phyloP scores from a whole-genome alignment of 2,329 filamentous ascomycete genomes.

The Beauveria pseudobassiana region DNA sequence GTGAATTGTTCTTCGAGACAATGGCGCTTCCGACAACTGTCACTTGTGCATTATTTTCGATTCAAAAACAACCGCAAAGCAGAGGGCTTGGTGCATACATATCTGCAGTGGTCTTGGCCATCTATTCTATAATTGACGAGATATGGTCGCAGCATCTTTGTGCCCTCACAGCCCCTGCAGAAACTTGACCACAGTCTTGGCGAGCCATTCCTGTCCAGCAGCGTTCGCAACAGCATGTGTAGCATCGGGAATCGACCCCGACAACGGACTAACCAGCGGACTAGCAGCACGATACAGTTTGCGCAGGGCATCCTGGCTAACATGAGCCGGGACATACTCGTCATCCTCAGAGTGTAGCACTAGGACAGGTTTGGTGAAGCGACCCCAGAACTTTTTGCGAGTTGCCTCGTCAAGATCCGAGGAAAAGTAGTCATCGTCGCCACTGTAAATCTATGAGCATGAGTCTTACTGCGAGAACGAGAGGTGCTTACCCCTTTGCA shows the following conservation, averaged over 20 bases:
- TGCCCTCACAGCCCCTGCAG: slow-evolving; percentile 23
- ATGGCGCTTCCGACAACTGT: no score
- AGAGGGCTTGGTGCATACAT: no score
- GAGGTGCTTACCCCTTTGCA: slow-evolving; percentile 38
- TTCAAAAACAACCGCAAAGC: no score
- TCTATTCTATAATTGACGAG: no score
- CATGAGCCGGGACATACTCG: slow-evolving; percentile 50
- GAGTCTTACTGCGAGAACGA: neutral
- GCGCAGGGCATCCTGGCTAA: slow-evolving; percentile 53
- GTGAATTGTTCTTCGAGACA: no score
- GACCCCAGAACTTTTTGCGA: slow-evolving; percentile 58
- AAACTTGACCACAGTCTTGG: slow-evolving; percentile 39
- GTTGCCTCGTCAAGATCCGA: slow-evolving; percentile 56
- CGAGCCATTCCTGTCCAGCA: slow-evolving; percentile 42
- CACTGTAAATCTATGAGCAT: slow-evolving; percentile 30
- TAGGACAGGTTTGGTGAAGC: slow-evolving; percentile 51
- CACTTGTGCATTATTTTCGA: no score
- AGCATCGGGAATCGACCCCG: slow-evolving; percentile 45
- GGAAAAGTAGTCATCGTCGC: slow-evolving; percentile 86
- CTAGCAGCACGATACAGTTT: slow-evolving; percentile 46
- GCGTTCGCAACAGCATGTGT: slow-evolving; percentile 41
- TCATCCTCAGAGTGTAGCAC: slow-evolving; percentile 60
- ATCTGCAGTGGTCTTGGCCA: no score
- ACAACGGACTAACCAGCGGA: slow-evolving; percentile 40
- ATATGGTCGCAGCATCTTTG: neutral